Conservation (phyloP, 208 protist species). For the Trichomonas vaginalis region DNA sequence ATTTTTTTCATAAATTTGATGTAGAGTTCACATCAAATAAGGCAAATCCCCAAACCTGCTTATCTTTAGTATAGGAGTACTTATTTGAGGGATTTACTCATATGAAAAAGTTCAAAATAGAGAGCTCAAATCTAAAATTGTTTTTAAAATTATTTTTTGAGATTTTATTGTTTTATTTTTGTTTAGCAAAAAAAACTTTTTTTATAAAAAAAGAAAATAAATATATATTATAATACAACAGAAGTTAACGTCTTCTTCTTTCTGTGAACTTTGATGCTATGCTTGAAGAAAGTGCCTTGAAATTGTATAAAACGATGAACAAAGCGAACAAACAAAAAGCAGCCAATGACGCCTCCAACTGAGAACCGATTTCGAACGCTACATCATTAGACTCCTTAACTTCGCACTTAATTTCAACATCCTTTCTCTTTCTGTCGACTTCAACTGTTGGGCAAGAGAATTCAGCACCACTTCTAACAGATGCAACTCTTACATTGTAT, state of each 20-base stretch:
- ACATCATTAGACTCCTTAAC: conserved; percentile 30
- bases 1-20: too few relatives aligned
- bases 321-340: conserved; percentile 48
- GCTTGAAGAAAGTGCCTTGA: conserved; percentile 31
- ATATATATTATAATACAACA: neutral
- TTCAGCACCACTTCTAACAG: neutral
- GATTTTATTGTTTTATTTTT: too few relatives aligned
- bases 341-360: conserved; percentile 29
- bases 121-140: too few relatives aligned
- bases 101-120: too few relatives aligned
- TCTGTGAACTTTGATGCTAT: neutral
- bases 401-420: neutral
- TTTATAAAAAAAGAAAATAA: neutral
- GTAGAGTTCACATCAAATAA: too few relatives aligned
- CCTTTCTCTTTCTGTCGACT: neutral
- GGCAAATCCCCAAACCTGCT: too few relatives aligned
- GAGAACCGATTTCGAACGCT: conserved; percentile 30
- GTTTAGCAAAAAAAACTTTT: too few relatives aligned
- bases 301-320: neutral
- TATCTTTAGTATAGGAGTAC: too few relatives aligned
- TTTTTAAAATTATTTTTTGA: too few relatives aligned
- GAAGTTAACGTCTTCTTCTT: neutral
- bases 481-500: neutral
- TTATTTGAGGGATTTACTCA: too few relatives aligned
- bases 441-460: neutral